These are phyloP conservation scores for Kwoniella mangroviensis DNA, from an alignment of 768 basidiomycete genomes.

Conservation along the genomic window DNA sequence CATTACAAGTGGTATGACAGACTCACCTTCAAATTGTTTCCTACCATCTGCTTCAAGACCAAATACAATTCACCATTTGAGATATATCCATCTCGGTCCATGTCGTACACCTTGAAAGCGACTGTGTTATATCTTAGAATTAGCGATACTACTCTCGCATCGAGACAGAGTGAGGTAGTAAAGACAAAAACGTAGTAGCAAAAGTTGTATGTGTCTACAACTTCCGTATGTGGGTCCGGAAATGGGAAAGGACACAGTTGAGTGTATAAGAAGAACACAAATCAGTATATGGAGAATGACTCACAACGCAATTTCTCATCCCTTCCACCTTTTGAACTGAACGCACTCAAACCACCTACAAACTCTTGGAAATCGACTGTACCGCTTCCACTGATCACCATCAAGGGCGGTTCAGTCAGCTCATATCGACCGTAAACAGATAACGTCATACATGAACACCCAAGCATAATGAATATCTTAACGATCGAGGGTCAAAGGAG, in stretches of 20 bases:
- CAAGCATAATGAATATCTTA: too few relatives aligned
- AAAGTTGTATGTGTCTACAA: too few relatives aligned
- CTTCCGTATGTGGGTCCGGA: too few relatives aligned
- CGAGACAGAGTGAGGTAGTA: too few relatives aligned
- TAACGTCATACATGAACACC: too few relatives aligned
- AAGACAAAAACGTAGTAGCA: too few relatives aligned
- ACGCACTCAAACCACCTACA: constrained; percentile 95
- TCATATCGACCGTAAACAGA: background rate
- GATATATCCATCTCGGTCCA: constrained; percentile 96
- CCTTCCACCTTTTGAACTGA: constrained; percentile 92
- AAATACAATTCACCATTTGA: constrained; percentile 98
- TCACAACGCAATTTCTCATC: constrained; percentile 95
- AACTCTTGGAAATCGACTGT: constrained; percentile 99
- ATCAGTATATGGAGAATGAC: constrained; percentile 56
- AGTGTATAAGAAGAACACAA: too few relatives aligned
- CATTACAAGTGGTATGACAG: background rate
- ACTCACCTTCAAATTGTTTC: constrained; percentile 91
- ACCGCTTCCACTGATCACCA: constrained; percentile 79
- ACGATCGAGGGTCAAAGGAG: background rate
- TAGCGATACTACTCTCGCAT: too few relatives aligned
- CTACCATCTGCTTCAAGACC: constrained; percentile 99
- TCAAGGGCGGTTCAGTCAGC: background rate
- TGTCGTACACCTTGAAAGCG: constrained; percentile 99
- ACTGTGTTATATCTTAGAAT: constrained; percentile 62
- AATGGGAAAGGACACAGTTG: too few relatives aligned